Evolutionary conservation across 306 rosid genomes (phyloP), one percentile per base, ranked within the genome.

Genomic region (Quercus aquifolioides): DNA sequence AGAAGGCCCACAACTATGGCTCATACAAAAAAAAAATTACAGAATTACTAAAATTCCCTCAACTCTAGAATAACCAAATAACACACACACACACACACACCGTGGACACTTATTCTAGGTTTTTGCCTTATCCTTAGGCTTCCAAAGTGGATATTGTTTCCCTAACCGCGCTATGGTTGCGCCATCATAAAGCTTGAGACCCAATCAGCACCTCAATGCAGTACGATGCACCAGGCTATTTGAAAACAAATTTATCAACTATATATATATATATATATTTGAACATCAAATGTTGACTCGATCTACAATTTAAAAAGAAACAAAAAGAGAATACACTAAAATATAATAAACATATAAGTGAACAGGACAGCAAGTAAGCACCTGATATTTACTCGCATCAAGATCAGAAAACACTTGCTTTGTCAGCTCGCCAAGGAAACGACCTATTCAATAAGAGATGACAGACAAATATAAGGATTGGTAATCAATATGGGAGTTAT

Each of bases 351-450:
- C 2, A 26, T 35, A 77, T 55, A 74, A 58, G 69, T 33, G 73
- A 33, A 28, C 18, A 76, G 78, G 55, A 78, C 60, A 55, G 63
- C 52, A 38, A 69, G 82, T 65, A 78, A 74, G 84, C 77, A 92
- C 99, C 99, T 92, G 99, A 89, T 90, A 95, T 95, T 95, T 95
- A 86, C 98, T 92, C 10, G 97, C 96, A n/a, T 5, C 77, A 72
- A 95, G 99, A 84, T 95, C 99, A 76, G 94, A 86, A 78, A 95
- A 92, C 46, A 95, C 99, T 91, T 95, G 96, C 79, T 88, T 90
- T 78, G 97, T 92, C 89, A 92, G 82, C 92, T 95, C 99, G 31
- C 88, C 99, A 76, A 95, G 96, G 85, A 95, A 95, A 81, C 98
- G 98, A 11, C 99, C 99, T 95, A 71, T 41, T 75, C 54, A 74